Evolutionary conservation across 164 flowering plant genomes (phyloP), one percentile per base, ranked within the genome.

Genomic region (Hamamelis virginiana): DNA sequence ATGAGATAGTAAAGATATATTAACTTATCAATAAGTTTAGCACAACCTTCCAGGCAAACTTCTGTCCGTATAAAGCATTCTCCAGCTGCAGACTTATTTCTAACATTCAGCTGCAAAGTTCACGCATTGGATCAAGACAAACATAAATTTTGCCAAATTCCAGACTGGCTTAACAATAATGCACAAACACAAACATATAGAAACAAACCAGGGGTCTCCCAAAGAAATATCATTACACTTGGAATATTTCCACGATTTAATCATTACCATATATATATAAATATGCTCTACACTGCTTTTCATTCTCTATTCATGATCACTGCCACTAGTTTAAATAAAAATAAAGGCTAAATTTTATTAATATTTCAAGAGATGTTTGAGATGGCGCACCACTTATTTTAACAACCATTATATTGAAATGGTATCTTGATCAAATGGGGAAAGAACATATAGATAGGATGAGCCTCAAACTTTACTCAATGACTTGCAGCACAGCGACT

Each of bases 1-100:
- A 1, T 51, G 18, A 16, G 11, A 13, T 5, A 14, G 26, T 11
- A 1, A 33, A 4, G 41, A 41, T 18, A 51, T 38, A 53, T 46
- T 71, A 26, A 25, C 41, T 19, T 8, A n/a, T 53, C n/a, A 53
- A 51, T 48, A 48, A 68, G 65, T 56, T 22, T 25, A 58, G 64
- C 58, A 65, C 56, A 65, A 94, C 99, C 99, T 91, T 96, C 99
- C 67, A 96, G 82, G 82, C 98, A 91, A 71, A 89, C 72, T 81
- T 90, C 98, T 63, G 99, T 96, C 59, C 97, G 63, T 33, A 79
- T 70, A 69, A 85, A 90, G 83, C 99, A 96, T 72, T 96, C 98
- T 74, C 82, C 87, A 61, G 99, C 95, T 55, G 99, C 99, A 76
- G 95, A 96, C 81, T 90, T 96, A 76, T 96, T 96, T 78, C 99